These are phyloP conservation scores for Xanthoconium separans DNA, from an alignment of 1,284 basidiomycete species.

Conservation along the genomic window DNA sequence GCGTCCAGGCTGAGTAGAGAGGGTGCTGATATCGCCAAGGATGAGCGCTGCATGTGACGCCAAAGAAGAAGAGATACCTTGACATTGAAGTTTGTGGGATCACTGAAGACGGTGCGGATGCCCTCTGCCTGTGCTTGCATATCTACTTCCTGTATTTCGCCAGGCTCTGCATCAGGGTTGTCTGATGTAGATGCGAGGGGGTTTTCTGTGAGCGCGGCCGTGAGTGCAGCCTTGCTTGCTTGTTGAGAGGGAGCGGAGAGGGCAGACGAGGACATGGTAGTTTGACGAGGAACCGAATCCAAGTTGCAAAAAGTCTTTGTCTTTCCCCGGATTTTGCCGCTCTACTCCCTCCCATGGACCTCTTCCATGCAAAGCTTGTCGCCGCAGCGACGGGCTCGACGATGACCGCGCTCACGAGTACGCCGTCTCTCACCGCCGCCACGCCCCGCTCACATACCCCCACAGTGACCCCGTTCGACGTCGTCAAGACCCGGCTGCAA, in stretches of 20 bases:
- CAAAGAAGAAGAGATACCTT: conserved; percentile 54
- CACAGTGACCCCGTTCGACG: conserved; percentile 92
- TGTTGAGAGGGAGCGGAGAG: conserved; percentile 64
- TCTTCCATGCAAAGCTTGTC: conserved; percentile 74
- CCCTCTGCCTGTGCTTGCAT: conserved; percentile 80
- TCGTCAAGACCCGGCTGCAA: conserved; percentile 91
- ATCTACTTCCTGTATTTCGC: conserved; percentile 77
- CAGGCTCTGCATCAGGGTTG: conserved; percentile 54
- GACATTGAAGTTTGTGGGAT: conserved; percentile 88
- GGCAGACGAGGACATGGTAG: conserved; percentile 25
- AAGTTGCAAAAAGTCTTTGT: too few species aligned
- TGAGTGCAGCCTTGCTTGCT: conserved; percentile 73
- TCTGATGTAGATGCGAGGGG: conserved; percentile 37
- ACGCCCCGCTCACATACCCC: conserved; percentile 4
- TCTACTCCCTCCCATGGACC: conserved; percentile 50
- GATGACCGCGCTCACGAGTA: conserved; percentile 83
- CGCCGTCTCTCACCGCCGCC: not conserved
- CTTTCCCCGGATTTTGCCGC: conserved; percentile 28
- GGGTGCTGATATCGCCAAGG: conserved; percentile 63
- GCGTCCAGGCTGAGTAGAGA: conserved; percentile 91
- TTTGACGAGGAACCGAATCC: not conserved
- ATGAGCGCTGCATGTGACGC: conserved; percentile 3
- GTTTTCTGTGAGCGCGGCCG: conserved; percentile 63
- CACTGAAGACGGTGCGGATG: conserved; percentile 88
- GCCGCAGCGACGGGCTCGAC: conserved; percentile 82